A percentile compares a stretch with the other conserved stretches of the same genome.
Evolutionary conservation across 345 rosid species (phyloP).

Genomic region (Rhizophora apiculata): DNA sequence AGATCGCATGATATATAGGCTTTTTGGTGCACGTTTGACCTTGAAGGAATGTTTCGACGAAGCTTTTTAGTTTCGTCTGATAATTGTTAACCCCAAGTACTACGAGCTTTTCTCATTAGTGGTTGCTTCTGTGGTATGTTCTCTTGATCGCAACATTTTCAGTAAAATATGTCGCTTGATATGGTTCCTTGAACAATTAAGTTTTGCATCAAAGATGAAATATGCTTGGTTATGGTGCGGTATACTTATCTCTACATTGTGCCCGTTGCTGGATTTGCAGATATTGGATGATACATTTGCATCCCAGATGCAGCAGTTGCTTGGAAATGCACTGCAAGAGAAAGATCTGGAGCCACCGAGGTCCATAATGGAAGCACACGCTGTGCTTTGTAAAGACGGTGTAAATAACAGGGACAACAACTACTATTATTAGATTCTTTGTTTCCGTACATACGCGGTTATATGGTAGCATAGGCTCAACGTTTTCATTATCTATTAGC

Average conservation of each 20-base stretch:
- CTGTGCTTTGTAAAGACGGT: conserved; percentile 22
- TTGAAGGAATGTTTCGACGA: too few species aligned
- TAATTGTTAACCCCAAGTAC: too few species aligned
- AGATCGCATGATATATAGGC: too few species aligned
- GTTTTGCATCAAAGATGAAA: too few species aligned
- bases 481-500: background rate
- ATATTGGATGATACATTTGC: conserved; percentile 28
- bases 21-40: too few species aligned
- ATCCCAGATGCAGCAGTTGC: conserved; percentile 27
- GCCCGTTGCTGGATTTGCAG: conserved; percentile 11
- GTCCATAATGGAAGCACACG: conserved; percentile 25
- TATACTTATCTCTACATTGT: background rate
- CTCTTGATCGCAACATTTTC: too few species aligned
- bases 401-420: conserved; percentile 15
- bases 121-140: too few species aligned
- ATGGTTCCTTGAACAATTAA: too few species aligned
- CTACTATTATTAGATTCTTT: conserved; percentile 8
- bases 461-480: background rate
- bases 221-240: too few species aligned
- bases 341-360: conserved; percentile 29
- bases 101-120: too few species aligned
- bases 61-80: too few species aligned
- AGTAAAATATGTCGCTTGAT: too few species aligned
- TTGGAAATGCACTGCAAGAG: conserved; percentile 23
- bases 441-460: conserved; percentile 1